Conservation (phyloP, 495 filamentous ascomycete species). For the Podospora bellae-mahoneyi region DNA sequence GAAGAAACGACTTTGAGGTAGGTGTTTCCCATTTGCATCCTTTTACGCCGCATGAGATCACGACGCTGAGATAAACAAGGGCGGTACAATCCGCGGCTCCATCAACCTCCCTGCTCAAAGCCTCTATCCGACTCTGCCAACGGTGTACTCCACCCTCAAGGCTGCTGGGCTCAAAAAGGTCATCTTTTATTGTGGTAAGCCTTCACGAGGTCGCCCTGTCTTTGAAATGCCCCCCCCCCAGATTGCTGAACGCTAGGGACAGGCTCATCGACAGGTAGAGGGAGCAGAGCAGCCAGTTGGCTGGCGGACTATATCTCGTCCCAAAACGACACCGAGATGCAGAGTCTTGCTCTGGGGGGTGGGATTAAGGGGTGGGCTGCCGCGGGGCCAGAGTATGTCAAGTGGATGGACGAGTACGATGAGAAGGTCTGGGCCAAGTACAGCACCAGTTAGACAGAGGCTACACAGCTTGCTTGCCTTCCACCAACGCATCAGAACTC, state of each 20-base stretch:
- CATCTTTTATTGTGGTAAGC: conserved; percentile 66
- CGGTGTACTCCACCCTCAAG: conserved; percentile 54
- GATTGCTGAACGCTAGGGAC: not conserved
- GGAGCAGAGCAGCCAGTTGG: conserved; percentile 61
- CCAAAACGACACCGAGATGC: conserved; percentile 42
- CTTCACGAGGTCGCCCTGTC: conserved; percentile 1
- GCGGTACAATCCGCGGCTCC: conserved; percentile 64
- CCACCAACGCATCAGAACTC: not conserved
- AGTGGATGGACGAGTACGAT: conserved; percentile 59
- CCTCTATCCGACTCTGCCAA: conserved; percentile 55
- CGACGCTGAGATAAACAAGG: conserved; percentile 23
- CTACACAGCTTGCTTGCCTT: not conserved
- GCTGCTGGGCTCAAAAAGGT: conserved; percentile 49
- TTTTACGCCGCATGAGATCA: not conserved
- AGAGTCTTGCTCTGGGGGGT: conserved; percentile 55
- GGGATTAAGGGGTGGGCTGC: conserved; percentile 65
- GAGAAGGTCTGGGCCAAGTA: conserved; percentile 42
- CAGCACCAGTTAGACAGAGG: not conserved
- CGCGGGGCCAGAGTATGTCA: conserved; percentile 53
- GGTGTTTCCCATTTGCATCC: not conserved
- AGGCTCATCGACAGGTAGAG: conserved; percentile 65
- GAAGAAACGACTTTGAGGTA: conserved; percentile 62
- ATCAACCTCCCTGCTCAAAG: conserved; percentile 71
- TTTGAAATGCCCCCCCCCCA: not conserved
- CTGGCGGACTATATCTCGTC: conserved; percentile 59